Evolutionary conservation across 257 asterid species (phyloP), one percentile per base, ranked within the genome.

Genomic region (Solanum appendiculatum): DNA sequence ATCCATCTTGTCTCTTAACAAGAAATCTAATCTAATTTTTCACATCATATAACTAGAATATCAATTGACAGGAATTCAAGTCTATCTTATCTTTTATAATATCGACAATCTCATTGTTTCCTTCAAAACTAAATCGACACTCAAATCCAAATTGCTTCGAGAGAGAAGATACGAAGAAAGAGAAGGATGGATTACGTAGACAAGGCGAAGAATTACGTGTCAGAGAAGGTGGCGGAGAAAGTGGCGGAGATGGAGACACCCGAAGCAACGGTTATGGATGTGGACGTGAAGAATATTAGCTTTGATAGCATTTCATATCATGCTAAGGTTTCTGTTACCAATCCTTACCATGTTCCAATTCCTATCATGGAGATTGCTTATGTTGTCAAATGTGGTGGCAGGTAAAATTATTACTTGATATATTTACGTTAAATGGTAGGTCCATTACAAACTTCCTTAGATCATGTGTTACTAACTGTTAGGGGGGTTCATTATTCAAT

Each of bases 281-380:
- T 96, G 36, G 98, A 96, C 89, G 95, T 96, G 5, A 92, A 92
- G 72, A 91, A 92, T n/a, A 89, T 95, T 5, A 89, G 91, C 85
- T 86, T 92, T 21, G 90, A 93, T 33, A 93, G 94, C 21, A 82
- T 96, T 85, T 90, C 92, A 6, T 96, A 96, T 86, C 88, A 91
- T 46, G 96, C 96, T 23, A 92, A 90, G 42, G 80, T 95, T 25
- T 84, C 91, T 72, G 94, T 95, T 36, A 86, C 85, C 78, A 95
- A 95, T 74, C 97, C 98, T 1, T 95, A 92, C 88, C 25, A 89
- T 69, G 93, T 90, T 16, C 56, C 92, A 15, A 91, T 96, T 80
- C 98, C 98, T 48, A 84, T 96, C 86, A 87, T 94, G 90, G 94
- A 96, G 54, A 93, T 94, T 89, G 87, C 83, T 3, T 96, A 93